phyloP scores from a whole-genome alignment of 2,329 filamentous ascomycete species.

The Fusarium hainanense region DNA sequence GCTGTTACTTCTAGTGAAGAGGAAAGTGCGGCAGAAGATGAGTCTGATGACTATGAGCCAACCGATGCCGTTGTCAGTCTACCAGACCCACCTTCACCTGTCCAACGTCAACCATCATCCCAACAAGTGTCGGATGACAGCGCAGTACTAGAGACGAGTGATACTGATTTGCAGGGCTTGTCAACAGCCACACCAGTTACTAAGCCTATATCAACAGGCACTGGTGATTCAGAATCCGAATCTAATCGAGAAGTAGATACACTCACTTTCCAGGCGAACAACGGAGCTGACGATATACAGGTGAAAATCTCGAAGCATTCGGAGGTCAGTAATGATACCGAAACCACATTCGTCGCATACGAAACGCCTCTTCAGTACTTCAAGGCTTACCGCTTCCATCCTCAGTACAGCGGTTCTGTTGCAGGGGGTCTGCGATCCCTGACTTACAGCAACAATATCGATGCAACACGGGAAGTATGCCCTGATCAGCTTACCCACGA shows the following conservation, averaged over 20 bases:
- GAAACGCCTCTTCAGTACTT: constrained; percentile 85
- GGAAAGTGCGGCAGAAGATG: constrained; percentile 45
- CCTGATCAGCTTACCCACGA: constrained; percentile 77
- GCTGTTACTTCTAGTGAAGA: constrained; percentile 33
- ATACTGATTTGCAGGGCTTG: constrained; percentile 43
- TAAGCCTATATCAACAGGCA: constrained; percentile 49
- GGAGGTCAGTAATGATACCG: constrained; percentile 9
- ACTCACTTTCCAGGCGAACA: constrained; percentile 38
- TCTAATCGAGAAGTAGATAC: constrained; percentile 58
- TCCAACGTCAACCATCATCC: constrained; percentile 2
- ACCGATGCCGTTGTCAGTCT: constrained; percentile 54
- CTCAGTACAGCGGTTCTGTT: constrained; percentile 75
- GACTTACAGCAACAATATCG: constrained; percentile 93
- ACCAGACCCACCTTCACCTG: constrained; percentile 13
- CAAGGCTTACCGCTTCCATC: constrained; percentile 90
- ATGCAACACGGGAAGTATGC: constrained; percentile 79
- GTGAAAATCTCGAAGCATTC: constrained; percentile 11
- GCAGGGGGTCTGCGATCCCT: constrained; percentile 84
- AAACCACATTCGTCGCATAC: constrained; percentile 68
- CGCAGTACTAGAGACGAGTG: constrained; percentile 43
- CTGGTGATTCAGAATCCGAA: constrained; percentile 41
- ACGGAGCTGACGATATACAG: constrained; percentile 41
- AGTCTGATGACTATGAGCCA: constrained; percentile 67
- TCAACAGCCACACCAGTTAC: constrained; percentile 38
- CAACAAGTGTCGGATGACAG: constrained; percentile 34